Percentiles rank a stretch among this genome's conserved stretches.
These are phyloP conservation scores for Saccharomyces mikatae DNA, from an alignment of 805 yeast species.

Conservation along the genomic window DNA sequence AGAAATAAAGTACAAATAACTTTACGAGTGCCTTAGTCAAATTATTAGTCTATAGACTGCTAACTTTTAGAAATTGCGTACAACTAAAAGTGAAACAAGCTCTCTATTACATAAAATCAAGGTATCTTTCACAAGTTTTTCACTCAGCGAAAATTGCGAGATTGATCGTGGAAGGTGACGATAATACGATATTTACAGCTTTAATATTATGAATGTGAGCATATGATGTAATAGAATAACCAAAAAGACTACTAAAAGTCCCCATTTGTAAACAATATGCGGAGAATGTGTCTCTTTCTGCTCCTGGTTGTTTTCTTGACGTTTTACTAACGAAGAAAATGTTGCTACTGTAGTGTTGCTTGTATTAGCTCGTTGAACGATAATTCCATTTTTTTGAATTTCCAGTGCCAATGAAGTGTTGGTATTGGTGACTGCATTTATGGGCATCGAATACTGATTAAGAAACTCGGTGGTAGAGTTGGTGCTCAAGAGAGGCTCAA, in stretches of 20 bases:
- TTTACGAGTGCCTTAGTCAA: not conserved
- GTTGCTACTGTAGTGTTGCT: not conserved
- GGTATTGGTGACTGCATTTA: not conserved
- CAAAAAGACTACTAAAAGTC: not conserved
- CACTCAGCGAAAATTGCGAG: not conserved
- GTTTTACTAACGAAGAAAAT: not conserved
- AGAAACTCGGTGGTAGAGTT: not conserved
- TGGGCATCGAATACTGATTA: not conserved
- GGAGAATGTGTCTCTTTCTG: not conserved
- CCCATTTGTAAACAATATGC: not conserved
- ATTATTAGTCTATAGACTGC: not conserved
- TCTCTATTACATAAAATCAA: not conserved
- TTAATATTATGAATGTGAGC: not conserved
- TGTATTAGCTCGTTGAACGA: not conserved
- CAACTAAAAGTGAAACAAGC: not conserved
- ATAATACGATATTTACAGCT: not conserved
- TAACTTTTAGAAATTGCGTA: not conserved
- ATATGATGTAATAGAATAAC: not conserved
- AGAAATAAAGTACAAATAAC: not conserved
- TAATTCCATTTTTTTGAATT: not conserved
- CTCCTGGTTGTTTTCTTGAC: not conserved
- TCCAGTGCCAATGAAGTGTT: not conserved
- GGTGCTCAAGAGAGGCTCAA: not conserved
- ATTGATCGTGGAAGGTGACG: not conserved
- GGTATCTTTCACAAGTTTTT: not conserved